phyloP scores from a whole-genome alignment of 2,329 filamentous ascomycete species.

The Fusarium torulosum region DNA sequence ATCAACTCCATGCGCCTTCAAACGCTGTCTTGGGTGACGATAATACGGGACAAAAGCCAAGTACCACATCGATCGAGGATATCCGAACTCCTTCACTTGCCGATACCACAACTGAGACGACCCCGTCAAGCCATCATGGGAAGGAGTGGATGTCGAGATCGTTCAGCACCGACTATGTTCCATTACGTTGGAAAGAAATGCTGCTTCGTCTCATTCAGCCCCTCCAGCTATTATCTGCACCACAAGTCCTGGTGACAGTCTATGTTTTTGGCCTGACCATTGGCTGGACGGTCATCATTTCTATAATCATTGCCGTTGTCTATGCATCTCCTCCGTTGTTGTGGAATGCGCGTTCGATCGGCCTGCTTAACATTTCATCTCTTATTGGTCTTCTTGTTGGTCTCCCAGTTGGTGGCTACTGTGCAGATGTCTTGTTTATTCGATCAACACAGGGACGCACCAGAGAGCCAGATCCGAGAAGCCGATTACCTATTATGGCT shows the following conservation, averaged over 20 bases:
- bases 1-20: no score
- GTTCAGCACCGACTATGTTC: neutral
- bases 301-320: neutral
- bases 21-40: no score
- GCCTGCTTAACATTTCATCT: neutral
- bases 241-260: slow-evolving; percentile 8
- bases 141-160: neutral
- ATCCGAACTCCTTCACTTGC: no score
- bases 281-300: slow-evolving; percentile 16
- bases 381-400: slow-evolving; percentile 3
- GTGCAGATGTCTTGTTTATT: slow-evolving; percentile 9
- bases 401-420: neutral
- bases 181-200: neutral
- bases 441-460: neutral
- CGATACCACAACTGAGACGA: no score
- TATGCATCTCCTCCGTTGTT: neutral
- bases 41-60: no score
- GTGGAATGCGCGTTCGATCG: slow-evolving; percentile 5
- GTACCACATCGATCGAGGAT: no score
- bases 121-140: no score
- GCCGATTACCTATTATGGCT: slow-evolving; percentile 3
- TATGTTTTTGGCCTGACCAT: slow-evolving; percentile 13
- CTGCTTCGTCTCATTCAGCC: neutral
- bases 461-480: neutral
- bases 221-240: neutral